These are phyloP conservation scores for Fonsecaea erecta DNA, from an alignment of 2,329 filamentous ascomycete species.

Conservation along the genomic window DNA sequence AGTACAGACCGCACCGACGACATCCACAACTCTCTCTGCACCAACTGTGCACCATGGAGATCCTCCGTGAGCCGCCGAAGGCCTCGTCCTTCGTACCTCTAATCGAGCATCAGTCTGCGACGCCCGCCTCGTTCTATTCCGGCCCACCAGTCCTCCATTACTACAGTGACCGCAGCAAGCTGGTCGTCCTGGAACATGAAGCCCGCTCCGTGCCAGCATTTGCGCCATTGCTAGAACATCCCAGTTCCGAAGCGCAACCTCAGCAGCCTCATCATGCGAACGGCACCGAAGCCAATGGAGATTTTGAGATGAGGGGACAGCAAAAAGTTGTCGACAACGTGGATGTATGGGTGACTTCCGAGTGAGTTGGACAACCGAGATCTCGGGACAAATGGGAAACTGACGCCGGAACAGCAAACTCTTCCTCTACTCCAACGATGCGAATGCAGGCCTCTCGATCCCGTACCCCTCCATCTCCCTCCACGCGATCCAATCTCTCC, in stretches of 20 bases:
- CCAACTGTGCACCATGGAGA: slow-evolving; percentile 46
- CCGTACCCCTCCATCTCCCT: slow-evolving; percentile 56
- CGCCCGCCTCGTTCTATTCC: slow-evolving; percentile 53
- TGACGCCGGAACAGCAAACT: slow-evolving; percentile 49
- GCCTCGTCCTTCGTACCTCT: slow-evolving; percentile 50
- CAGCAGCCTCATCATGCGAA: slow-evolving; percentile 20
- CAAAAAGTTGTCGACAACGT: slow-evolving; percentile 46
- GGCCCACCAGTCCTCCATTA: slow-evolving; percentile 55
- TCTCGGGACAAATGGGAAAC: slow-evolving; percentile 11
- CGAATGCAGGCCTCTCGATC: slow-evolving; percentile 49
- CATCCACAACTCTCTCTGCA: background rate
- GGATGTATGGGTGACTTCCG: slow-evolving; percentile 55
- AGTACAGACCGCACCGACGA: background rate
- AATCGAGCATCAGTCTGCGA: slow-evolving; percentile 53
- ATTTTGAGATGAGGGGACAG: slow-evolving; percentile 19
- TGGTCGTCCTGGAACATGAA: slow-evolving; percentile 50
- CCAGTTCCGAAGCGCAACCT: slow-evolving; percentile 3
- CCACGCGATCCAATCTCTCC: slow-evolving; percentile 54
- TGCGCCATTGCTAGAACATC: slow-evolving; percentile 30
- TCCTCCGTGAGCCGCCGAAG: slow-evolving; percentile 46
- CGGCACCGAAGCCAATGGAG: slow-evolving; percentile 32
- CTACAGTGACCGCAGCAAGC: slow-evolving; percentile 51
- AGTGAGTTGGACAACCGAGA: slow-evolving; percentile 42
- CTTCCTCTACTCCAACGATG: slow-evolving; percentile 46
- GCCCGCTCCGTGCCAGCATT: slow-evolving; percentile 44